Conservation (phyloP, 441 rosid species). For the Manihot esculenta region DNA sequence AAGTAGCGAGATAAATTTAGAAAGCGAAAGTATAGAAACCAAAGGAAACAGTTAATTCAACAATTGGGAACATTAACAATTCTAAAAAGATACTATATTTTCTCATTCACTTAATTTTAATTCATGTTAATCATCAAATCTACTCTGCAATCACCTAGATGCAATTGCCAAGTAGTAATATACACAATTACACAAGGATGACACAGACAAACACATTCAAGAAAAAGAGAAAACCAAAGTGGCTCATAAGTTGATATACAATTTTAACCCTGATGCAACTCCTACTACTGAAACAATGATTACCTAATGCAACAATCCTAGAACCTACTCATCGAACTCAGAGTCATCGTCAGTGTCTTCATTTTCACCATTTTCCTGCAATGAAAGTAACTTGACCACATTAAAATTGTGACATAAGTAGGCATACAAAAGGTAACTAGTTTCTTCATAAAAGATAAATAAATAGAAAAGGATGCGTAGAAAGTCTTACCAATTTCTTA, state of each 20-base stretch:
- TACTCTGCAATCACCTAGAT: neutral
- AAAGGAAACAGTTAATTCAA: neutral
- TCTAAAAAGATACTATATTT: neutral
- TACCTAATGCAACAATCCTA: slow-evolving; percentile 10
- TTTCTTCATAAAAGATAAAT: no score
- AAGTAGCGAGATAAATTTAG: neutral
- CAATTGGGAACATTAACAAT: neutral
- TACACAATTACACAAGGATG: slow-evolving; percentile 38
- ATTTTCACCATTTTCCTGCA: slow-evolving; percentile 66
- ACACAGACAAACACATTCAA: slow-evolving; percentile 15
- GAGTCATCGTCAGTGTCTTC: slow-evolving; percentile 63
- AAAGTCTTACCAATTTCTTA: slow-evolving; percentile 58
- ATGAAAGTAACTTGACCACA: neutral
- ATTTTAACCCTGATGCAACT: slow-evolving; percentile 8
- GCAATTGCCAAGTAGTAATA: slow-evolving; percentile 21
- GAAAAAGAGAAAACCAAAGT: slow-evolving; percentile 13
- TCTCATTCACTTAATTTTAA: neutral
- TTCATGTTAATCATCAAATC: neutral
- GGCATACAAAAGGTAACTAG: neutral
- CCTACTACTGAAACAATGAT: slow-evolving; percentile 18
- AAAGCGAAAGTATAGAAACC: neutral
- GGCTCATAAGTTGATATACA: slow-evolving; percentile 21
- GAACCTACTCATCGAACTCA: slow-evolving; percentile 46
- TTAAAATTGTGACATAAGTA: slow-evolving; percentile 5
- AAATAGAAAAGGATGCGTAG: slow-evolving; percentile 4